These are phyloP conservation scores for Helianthus annuus DNA, from an alignment of 129 eudicot genomes.

Conservation along the genomic window DNA sequence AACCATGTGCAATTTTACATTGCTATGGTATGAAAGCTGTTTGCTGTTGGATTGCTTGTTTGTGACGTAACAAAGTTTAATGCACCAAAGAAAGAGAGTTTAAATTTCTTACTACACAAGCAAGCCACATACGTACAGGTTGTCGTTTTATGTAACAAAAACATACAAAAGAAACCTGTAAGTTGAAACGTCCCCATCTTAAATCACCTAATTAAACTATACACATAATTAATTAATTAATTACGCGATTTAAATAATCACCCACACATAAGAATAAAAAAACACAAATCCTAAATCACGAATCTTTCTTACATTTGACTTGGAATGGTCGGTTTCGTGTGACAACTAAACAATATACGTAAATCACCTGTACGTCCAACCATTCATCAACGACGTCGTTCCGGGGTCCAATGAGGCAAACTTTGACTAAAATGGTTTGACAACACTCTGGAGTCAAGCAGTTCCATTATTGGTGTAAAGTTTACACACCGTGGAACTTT, in stretches of 20 bases:
- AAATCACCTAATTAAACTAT: conserved; percentile 32
- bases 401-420: conserved; percentile 80
- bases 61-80: conserved; percentile 8
- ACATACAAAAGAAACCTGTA: conserved; percentile 34
- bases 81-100: not conserved
- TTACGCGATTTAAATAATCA: conserved; percentile 17
- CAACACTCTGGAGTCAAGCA: conserved; percentile 87
- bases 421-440: conserved; percentile 81
- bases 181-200: conserved; percentile 21
- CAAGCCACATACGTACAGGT: conserved; percentile 32
- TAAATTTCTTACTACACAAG: conserved; percentile 12
- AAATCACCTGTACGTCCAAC: conserved; percentile 31
- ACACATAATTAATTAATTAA: conserved; percentile 17
- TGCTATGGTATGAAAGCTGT: not conserved
- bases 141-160: conserved; percentile 25
- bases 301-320: conserved; percentile 53
- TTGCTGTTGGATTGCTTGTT: conserved; percentile 1
- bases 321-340: conserved; percentile 32
- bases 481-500: conserved; percentile 92
- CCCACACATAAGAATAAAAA: conserved; percentile 21
- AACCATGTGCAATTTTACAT: conserved; percentile 17
- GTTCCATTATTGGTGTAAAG: conserved; percentile 85
- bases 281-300: conserved; percentile 28
- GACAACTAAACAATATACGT: conserved; percentile 23
- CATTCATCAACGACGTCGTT: conserved; percentile 58